Evolutionary conservation across 148 eudicot genomes (phyloP).

Genomic region (Fagopyrum tataricum): DNA sequence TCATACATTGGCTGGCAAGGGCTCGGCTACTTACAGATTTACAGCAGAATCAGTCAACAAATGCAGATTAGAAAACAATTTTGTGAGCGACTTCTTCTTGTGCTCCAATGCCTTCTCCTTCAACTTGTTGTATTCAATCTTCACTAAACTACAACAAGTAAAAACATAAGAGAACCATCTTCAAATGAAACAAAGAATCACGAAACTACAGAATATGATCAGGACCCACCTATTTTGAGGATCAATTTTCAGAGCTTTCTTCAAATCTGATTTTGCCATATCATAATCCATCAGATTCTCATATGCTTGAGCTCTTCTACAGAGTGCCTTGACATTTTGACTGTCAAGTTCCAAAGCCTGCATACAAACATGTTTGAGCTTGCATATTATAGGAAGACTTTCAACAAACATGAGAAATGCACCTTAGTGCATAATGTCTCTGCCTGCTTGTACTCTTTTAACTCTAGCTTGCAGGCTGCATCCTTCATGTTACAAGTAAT

Average conservation of each 20-base stretch:
- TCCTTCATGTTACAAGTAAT: conserved; percentile 68
- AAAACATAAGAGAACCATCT: neutral
- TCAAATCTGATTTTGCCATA: conserved; percentile 82
- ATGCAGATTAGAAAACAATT: too few species aligned
- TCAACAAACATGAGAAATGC: neutral
- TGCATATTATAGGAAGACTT: neutral
- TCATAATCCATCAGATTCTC: conserved; percentile 65
- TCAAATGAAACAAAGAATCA: neutral
- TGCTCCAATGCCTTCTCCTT: too few species aligned
- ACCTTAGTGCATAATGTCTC: conserved; percentile 83
- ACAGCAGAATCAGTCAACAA: too few species aligned
- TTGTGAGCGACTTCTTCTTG: too few species aligned
- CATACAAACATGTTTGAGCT: neutral
- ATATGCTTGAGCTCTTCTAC: conserved; percentile 89
- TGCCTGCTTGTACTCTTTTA: conserved; percentile 72
- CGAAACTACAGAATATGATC: neutral
- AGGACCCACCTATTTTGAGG: conserved; percentile 91
- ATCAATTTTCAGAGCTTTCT: conserved; percentile 88
- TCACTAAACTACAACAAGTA: too few species aligned
- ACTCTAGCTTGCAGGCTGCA: conserved; percentile 81
- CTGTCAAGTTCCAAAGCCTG: conserved; percentile 84
- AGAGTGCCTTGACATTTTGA: conserved; percentile 86
- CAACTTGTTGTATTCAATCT: too few species aligned
- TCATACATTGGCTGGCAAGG: too few species aligned
- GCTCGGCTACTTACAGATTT: too few species aligned